Percentiles rank a stretch among this genome's conserved stretches.
phyloP scores from a whole-genome alignment of 805 yeast genomes.

The Candida berthetii region DNA sequence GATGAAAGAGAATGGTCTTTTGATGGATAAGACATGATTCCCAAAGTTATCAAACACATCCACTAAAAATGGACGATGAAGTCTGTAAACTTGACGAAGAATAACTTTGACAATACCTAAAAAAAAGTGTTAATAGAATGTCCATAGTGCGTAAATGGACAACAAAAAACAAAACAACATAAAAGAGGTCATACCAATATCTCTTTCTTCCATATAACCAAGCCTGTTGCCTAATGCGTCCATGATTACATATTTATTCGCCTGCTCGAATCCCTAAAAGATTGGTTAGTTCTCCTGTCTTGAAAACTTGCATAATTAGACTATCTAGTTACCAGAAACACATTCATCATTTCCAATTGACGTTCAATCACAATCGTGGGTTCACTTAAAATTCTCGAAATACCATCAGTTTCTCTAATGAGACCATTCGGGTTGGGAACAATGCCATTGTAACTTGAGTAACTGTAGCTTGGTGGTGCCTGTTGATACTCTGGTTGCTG shows the following conservation, averaged over 20 bases:
- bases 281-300: too few relatives aligned
- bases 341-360: conserved; percentile 81
- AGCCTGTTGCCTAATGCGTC: conserved; percentile 67
- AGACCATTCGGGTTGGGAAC: conserved; percentile 40
- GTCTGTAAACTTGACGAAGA: conserved; percentile 75
- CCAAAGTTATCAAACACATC: conserved; percentile 65
- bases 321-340: conserved; percentile 36
- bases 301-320: too few relatives aligned
- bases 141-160: too few relatives aligned
- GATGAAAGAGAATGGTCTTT: conserved; percentile 80
- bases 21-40: conserved; percentile 54
- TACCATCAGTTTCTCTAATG: conserved; percentile 50
- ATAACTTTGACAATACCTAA: conserved; percentile 42
- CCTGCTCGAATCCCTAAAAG: conserved; percentile 81
- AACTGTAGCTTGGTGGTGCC: conserved; percentile 1
- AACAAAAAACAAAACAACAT: background rate
- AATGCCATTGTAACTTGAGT: conserved; percentile 1
- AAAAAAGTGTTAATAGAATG: too few relatives aligned
- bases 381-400: conserved; percentile 57
- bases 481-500: background rate
- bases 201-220: conserved; percentile 82
- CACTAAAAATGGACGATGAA: conserved; percentile 82
- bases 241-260: conserved; percentile 70
- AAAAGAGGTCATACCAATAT: conserved; percentile 42
- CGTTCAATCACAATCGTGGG: conserved; percentile 88